Conservation (phyloP, 2,329 filamentous ascomycete species). For the Phyllosticta ampelicida region DNA sequence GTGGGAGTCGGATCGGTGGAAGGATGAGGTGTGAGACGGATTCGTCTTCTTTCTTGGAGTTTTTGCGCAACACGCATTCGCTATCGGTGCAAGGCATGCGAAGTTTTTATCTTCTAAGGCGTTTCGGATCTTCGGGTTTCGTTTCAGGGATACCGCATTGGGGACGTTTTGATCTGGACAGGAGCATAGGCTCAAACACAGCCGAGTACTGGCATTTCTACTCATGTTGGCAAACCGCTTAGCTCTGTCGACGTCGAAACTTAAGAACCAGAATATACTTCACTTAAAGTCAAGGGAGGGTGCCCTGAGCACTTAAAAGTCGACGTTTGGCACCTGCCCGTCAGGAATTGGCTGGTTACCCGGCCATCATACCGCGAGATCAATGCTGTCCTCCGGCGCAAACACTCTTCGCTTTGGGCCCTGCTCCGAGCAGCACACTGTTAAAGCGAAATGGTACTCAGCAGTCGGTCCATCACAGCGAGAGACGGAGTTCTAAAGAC, state of each 20-base stretch:
- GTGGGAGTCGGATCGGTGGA: conserved; percentile 1
- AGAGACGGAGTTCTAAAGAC: no score
- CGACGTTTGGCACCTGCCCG: neutral
- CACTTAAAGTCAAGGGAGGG: neutral
- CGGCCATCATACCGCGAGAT: no score
- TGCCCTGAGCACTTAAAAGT: neutral
- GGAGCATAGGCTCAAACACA: neutral
- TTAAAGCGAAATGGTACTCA: no score
- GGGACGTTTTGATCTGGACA: neutral
- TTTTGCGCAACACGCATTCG: neutral
- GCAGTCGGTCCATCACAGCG: no score
- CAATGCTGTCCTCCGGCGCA: no score
- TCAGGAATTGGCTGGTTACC: no score
- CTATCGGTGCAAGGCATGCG: neutral
- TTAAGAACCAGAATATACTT: neutral
- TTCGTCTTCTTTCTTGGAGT: neutral
- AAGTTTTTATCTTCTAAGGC: neutral
- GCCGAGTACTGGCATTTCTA: neutral
- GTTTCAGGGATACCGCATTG: neutral
- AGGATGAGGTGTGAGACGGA: conserved; percentile 3
- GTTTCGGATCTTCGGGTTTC: neutral
- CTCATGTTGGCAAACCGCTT: neutral
- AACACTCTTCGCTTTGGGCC: no score
- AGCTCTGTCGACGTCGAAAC: neutral
- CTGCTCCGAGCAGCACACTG: no score